Evolutionary conservation across 345 rosid genomes (phyloP), one percentile per base, ranked within the genome.

Genomic region (Euphorbia tirucalli): DNA sequence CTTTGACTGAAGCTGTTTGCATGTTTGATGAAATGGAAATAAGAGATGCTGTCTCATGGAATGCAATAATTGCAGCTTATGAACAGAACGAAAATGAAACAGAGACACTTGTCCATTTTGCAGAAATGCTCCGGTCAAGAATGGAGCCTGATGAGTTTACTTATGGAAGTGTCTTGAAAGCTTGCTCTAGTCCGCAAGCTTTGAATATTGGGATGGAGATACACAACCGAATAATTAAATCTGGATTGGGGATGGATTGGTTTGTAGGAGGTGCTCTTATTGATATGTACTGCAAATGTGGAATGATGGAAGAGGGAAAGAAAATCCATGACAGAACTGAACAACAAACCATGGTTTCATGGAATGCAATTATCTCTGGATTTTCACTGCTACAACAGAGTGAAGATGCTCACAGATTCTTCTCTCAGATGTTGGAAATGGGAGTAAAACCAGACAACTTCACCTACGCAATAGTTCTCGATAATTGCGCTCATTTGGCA

Each of bases 271-370:
- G 89, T 74, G 87, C 97, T 73, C 84, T 95, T 67, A 85, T 92
- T 68, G 97, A 92, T 78, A 89, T 90, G 97, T 92, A 92, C 81
- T 89, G 89, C 78, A 95, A 95, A 71, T 89, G 96, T 71, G 93
- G 91, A 66, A 74, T 79, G 84, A 79, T 82, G 69, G 85, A 86
- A 70, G 94, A 86, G 70, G 98, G 97, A 0, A 81, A 83, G 69
- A 92, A 82, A 66, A 85, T 95, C 68, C 91, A 92, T 62, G 56
- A 80, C 37, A 78, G 88, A 81, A 89, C 82, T 59, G 72, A 82
- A 54, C 81, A 85, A 76, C 83, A 82, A 62, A 73, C 81, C 11
- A 76, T 80, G 80, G 85, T 92, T 78, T 79, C 90, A 25, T 89
- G 93, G 93, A 87, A 89, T 71, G 88, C 96, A 61, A 88, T 94